These are phyloP conservation scores for Amanita brunnescens DNA, from an alignment of 768 basidiomycete genomes.

Conservation along the genomic window DNA sequence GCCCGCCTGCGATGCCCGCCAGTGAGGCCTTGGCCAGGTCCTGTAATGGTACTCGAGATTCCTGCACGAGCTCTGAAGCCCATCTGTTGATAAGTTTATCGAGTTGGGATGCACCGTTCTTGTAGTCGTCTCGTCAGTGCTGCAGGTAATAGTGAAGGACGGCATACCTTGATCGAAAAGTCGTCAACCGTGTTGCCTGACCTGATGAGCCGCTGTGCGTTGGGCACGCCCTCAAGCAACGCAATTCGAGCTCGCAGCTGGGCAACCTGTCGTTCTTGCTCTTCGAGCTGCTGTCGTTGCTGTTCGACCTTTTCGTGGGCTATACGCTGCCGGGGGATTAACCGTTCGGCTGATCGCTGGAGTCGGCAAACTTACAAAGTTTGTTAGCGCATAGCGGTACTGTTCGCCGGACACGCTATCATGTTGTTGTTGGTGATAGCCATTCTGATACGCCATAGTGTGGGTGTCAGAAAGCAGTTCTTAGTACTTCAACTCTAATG, in stretches of 20 bases:
- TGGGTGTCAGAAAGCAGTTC: background rate
- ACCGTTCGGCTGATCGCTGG: background rate
- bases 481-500: background rate
- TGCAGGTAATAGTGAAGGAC: background rate
- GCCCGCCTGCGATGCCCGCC: conserved; percentile 45
- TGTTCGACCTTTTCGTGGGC: conserved; percentile 87
- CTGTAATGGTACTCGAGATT: conserved; percentile 43
- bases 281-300: conserved; percentile 68
- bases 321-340: conserved; percentile 43
- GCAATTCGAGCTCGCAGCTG: conserved; percentile 61
- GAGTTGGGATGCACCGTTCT: conserved; percentile 78
- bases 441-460: conserved; percentile 5
- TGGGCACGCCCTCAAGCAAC: conserved; percentile 58
- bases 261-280: conserved; percentile 79
- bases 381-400: conserved; percentile 76
- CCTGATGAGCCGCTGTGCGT: conserved; percentile 29
- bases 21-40: conserved; percentile 51
- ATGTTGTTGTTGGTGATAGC: conserved; percentile 23
- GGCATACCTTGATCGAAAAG: conserved; percentile 77
- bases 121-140: background rate
- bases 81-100: conserved; percentile 82
- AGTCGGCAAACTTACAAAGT: conserved; percentile 48
- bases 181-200: conserved; percentile 71
- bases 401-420: conserved; percentile 53
- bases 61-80: conserved; percentile 67